Evolutionary conservation across 305 asterid genomes (phyloP).

Genomic region (Fraxinus floribunda): DNA sequence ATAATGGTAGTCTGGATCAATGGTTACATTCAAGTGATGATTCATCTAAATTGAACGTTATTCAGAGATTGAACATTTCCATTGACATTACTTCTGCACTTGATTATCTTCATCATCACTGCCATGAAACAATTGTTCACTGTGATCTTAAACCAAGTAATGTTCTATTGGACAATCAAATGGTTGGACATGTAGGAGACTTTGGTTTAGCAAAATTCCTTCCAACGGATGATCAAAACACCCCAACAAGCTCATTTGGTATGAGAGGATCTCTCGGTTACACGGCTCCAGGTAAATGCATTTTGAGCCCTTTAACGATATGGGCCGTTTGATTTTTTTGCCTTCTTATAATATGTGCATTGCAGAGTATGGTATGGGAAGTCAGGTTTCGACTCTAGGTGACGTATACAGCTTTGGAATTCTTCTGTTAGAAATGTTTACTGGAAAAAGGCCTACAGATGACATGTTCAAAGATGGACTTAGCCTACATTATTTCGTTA

Average conservation of each 20-base stretch:
- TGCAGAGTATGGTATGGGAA: constrained; percentile 40
- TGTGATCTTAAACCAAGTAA: constrained; percentile 31
- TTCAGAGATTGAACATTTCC: constrained; percentile 24
- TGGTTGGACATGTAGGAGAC: constrained; percentile 28
- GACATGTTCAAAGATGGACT: constrained; percentile 21
- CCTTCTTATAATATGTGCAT: neutral
- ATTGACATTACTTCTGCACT: constrained; percentile 29
- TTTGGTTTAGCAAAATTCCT: constrained; percentile 30
- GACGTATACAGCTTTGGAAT: constrained; percentile 45
- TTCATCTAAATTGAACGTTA: neutral
- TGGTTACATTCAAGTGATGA: constrained; percentile 23
- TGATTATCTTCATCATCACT: constrained; percentile 29
- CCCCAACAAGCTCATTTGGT: constrained; percentile 11
- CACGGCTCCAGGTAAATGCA: constrained; percentile 32
- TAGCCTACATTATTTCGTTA: constrained; percentile 29
- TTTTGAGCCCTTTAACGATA: neutral
- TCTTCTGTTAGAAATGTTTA: constrained; percentile 39
- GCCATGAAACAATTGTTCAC: constrained; percentile 20
- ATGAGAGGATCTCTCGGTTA: constrained; percentile 29
- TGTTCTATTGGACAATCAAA: constrained; percentile 20
- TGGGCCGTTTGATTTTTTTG: too few species aligned
- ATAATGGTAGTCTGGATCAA: constrained; percentile 29
- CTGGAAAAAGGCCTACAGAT: constrained; percentile 35
- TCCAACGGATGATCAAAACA: neutral
- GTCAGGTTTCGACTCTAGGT: constrained; percentile 26